Evolutionary conservation across 75 land plant genomes (phyloP), one percentile per base, ranked within the genome.

Genomic region (Gnetum montanum): DNA sequence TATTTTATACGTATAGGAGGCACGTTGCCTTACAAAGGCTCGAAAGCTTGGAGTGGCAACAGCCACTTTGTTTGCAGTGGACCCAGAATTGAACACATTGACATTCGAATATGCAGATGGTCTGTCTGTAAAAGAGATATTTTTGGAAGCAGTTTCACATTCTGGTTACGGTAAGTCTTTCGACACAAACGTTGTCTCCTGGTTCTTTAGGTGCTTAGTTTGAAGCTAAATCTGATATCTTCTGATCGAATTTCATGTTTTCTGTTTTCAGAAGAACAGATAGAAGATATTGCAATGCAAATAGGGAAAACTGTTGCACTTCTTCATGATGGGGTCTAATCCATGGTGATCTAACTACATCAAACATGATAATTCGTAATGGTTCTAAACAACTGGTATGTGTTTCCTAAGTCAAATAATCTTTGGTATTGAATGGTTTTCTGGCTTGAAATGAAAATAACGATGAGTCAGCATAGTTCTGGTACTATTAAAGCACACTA

Each of bases 301-400:
- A 95, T 95, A 58, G 99, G 92, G 12, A 68, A 58, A 46, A 78
- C 88, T 36, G 79, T 95, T 65, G 99, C 68, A 12, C 75, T 77
- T 49, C 44, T 95, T 13, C 99, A 95, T 72, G 99, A 95, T 74
- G 97, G 99, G 97, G 92, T 8, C 64, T 95, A 5, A 54, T 95
- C 56, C 99, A 95, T 66, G 99, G 97, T 48, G 92, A 95, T 52
- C 67, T 95, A 37, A 95, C 99, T 34, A 95, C 99, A 46, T 95
- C 99, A 66, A 95, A 95, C 59, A 83, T 95, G 97, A 67, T 95
- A 46, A 45, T 95, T 16, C 58, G 46, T 23, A 59, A 20, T n/a
- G 80, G 69, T 34, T 73, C 76, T 43, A 81, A 91, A 57, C 78
- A 81, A 49, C 66, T 95, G 74, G 97, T 94, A 43, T 64, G 76